Conservation (phyloP, 1,139 yeast species). For the Blastobotrys illinoisensis region DNA sequence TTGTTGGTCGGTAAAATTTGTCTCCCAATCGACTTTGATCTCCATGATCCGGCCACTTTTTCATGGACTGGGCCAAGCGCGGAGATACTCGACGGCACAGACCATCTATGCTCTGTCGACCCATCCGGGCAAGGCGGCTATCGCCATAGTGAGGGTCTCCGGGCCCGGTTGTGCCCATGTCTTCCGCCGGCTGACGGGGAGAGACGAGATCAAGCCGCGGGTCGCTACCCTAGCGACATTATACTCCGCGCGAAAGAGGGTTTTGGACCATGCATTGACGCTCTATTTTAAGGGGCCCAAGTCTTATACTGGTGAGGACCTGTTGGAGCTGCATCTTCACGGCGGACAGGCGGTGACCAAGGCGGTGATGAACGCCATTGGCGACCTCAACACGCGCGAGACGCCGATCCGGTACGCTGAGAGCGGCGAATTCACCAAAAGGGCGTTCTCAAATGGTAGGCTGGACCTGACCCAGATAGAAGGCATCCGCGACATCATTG, state of each 20-base stretch:
- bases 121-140: slow-evolving; percentile 73
- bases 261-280: slow-evolving; percentile 65
- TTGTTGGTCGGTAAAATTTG: neutral
- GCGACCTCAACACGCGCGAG: slow-evolving; percentile 18
- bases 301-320: slow-evolving; percentile 93
- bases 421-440: slow-evolving; percentile 83
- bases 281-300: slow-evolving; percentile 65
- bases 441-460: slow-evolving; percentile 73
- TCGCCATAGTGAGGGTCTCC: slow-evolving; percentile 77
- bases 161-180: slow-evolving; percentile 56
- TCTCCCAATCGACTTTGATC: slow-evolving; percentile 1
- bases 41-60: neutral
- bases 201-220: slow-evolving; percentile 37
- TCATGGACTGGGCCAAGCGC: neutral
- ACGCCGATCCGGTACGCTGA: slow-evolving; percentile 69
- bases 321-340: slow-evolving; percentile 81
- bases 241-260: slow-evolving; percentile 25
- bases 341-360: slow-evolving; percentile 87
- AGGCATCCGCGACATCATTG: slow-evolving; percentile 82
- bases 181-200: slow-evolving; percentile 43
- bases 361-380: slow-evolving; percentile 63
- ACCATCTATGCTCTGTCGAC: slow-evolving; percentile 88
- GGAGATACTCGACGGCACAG: slow-evolving; percentile 26
- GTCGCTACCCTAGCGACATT: slow-evolving; percentile 47
- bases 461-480: slow-evolving; percentile 77